Base-by-base conservation (phyloP, 768 basidiomycete genomes). In the Suillus clintonianus region DNA sequence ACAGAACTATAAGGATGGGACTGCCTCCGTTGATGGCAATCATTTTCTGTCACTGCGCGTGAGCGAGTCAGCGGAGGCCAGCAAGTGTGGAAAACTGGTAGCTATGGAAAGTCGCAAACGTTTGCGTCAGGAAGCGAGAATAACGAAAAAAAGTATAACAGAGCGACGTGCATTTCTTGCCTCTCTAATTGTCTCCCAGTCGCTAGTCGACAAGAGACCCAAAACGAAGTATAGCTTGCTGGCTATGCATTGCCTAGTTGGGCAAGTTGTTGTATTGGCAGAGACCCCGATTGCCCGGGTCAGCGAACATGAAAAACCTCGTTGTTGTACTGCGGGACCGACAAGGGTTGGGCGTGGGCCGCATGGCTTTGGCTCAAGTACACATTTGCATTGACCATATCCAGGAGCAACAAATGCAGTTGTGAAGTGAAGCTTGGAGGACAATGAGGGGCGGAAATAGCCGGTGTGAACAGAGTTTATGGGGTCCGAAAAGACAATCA, bases 201-300 rank as follows among this genome's bases (percentile, higher is more conserved):
- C 15, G 48, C 27, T 13, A 13, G 51, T 57, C 39, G 27, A 27
- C 27, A 11, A 42, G 37, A 14, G n/a, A 22, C 34, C 53, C 19
- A 10, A 6, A 24, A 47, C 13, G 10, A 30, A 19, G 50, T 51
- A 15, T 14, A 8, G 24, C 24, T 7, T 48, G 47, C 15, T 27
- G 48, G 48, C 48, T 8, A 27, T 27, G 24, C 10, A 9, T 15
- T 27, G 17, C 56, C 39, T 27, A 30, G 11, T 57, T 62, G 69
- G 70, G 73, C 63, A 69, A 59, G 51, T 58, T 58, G 60, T 76
- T 76, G 70, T 76, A 42, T 27, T 34, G 36, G 17, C 14, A 8
- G 27, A n/a, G 61, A 59, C 65, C 65, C 62, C 55, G 43, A 36
- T 43, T 10, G 61, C 59, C 43, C 15, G 2, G 2, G 34, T 10